These are phyloP conservation scores for Macrophomina pseudophaseolina DNA, from an alignment of 2,329 filamentous ascomycete species.

Conservation along the genomic window DNA sequence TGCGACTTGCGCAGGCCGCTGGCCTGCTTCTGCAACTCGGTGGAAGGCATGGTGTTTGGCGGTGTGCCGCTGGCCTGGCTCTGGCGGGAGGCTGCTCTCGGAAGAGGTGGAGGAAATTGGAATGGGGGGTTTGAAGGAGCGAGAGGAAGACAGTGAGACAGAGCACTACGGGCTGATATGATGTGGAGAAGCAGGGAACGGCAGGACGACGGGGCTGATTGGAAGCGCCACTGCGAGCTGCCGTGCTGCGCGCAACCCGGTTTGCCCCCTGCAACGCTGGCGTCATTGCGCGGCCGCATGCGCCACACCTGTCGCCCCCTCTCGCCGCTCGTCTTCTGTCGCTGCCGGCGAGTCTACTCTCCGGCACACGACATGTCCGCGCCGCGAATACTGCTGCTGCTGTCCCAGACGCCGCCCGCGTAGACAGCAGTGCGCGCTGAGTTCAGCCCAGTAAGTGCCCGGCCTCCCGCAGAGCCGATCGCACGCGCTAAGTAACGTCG, in stretches of 20 bases:
- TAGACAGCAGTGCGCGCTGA: neutral
- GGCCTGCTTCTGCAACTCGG: constrained; percentile 39
- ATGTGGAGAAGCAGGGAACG: constrained; percentile 21
- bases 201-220: constrained; percentile 16
- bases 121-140: neutral
- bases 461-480: neutral
- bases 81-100: neutral
- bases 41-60: constrained; percentile 36
- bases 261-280: constrained; percentile 17
- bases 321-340: neutral
- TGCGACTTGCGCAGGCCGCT: constrained; percentile 28
- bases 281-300: constrained; percentile 23
- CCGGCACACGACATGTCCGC: constrained; percentile 19
- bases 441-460: neutral
- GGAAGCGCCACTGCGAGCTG: neutral
- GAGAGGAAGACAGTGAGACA: neutral
- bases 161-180: neutral
- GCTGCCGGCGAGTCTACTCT: no score
- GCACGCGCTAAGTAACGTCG: constrained; percentile 3
- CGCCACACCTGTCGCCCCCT: constrained; percentile 19
- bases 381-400: neutral
- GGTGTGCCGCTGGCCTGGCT: constrained; percentile 38
- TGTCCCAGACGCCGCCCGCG: neutral
- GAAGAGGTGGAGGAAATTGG: neutral
- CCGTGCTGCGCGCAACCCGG: constrained; percentile 16